Percentiles rank a stretch among this genome's conserved stretches.
Evolutionary conservation across 331 rosid genomes (phyloP).

Genomic region (Telfairia occidentalis): DNA sequence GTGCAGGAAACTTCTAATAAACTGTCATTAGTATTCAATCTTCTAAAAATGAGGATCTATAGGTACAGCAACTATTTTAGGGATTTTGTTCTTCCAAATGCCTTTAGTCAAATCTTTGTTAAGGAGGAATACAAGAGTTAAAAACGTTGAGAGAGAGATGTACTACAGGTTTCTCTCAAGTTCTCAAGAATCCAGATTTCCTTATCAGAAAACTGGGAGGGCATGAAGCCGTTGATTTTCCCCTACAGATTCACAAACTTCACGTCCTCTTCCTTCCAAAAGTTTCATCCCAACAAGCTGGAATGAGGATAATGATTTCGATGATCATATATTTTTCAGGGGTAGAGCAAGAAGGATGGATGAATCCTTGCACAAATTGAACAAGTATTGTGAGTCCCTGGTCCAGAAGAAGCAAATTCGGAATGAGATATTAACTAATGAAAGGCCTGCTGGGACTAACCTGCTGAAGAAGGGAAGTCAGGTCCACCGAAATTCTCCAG

Average conservation of each 20-base stretch:
- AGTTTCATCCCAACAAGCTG: neutral
- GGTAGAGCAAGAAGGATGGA: slow-evolving; percentile 47
- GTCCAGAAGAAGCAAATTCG: slow-evolving; percentile 48
- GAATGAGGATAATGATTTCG: neutral
- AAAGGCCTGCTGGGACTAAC: slow-evolving; percentile 43
- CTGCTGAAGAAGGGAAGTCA: slow-evolving; percentile 46
- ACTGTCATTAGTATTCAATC: neutral
- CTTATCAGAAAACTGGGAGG: neutral
- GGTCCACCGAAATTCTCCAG: slow-evolving; percentile 35
- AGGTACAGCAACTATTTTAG: neutral
- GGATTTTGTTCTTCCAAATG: neutral
- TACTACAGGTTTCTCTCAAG: neutral
- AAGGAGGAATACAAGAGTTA: neutral
- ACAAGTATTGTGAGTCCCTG: slow-evolving; percentile 54
- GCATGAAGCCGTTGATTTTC: neutral
- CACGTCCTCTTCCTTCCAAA: neutral
- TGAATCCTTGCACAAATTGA: slow-evolving; percentile 51
- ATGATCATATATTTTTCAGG: slow-evolving; percentile 25
- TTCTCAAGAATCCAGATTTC: neutral
- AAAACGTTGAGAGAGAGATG: neutral
- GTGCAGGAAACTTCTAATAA: neutral
- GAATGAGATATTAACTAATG: slow-evolving; percentile 51
- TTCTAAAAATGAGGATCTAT: neutral
- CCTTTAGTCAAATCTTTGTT: neutral
- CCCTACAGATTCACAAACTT: neutral